Percentiles rank a stretch among this genome's conserved stretches.
Evolutionary conservation across 768 basidiomycete species (phyloP).

Genomic region (Leccinellum luteum): DNA sequence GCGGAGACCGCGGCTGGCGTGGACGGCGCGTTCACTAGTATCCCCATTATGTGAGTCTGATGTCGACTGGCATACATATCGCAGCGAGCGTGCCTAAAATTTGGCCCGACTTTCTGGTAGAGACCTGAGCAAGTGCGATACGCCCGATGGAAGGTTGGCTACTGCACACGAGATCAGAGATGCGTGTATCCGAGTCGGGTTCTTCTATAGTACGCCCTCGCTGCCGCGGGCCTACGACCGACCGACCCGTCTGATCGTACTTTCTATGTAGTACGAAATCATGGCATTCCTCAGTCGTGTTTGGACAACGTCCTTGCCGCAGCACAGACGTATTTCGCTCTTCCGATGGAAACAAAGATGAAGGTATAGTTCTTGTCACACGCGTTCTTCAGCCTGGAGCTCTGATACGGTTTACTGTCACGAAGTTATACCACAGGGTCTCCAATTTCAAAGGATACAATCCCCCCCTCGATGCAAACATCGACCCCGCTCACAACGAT

Average conservation of each 20-base stretch:
- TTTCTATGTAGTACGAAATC: slow-evolving; percentile 62
- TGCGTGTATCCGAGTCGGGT: slow-evolving; percentile 80
- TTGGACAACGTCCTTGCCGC: slow-evolving; percentile 46
- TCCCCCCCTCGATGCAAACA: slow-evolving; percentile 68
- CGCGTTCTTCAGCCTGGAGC: not conserved
- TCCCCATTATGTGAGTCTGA: slow-evolving; percentile 26
- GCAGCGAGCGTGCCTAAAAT: not conserved
- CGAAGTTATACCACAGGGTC: slow-evolving; percentile 65
- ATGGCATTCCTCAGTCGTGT: slow-evolving; percentile 58
- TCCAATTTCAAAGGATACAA: slow-evolving; percentile 78
- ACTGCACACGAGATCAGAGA: slow-evolving; percentile 62
- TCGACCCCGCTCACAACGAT: slow-evolving; percentile 58
- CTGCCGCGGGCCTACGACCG: not conserved
- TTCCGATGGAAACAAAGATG: slow-evolving; percentile 62
- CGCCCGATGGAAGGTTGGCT: slow-evolving; percentile 33
- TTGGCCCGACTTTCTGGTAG: slow-evolving; percentile 6
- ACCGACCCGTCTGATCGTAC: not conserved
- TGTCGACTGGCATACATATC: not conserved
- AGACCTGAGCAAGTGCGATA: slow-evolving; percentile 19
- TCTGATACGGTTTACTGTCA: not conserved
- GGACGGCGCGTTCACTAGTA: slow-evolving; percentile 21
- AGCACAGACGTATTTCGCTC: slow-evolving; percentile 64
- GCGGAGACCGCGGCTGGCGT: slow-evolving; percentile 14
- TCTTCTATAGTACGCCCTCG: slow-evolving; percentile 65
- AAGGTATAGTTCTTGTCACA: slow-evolving; percentile 40